Base-by-base conservation (phyloP, 1,284 basidiomycete genomes). In the Boletus sp. region DNA sequence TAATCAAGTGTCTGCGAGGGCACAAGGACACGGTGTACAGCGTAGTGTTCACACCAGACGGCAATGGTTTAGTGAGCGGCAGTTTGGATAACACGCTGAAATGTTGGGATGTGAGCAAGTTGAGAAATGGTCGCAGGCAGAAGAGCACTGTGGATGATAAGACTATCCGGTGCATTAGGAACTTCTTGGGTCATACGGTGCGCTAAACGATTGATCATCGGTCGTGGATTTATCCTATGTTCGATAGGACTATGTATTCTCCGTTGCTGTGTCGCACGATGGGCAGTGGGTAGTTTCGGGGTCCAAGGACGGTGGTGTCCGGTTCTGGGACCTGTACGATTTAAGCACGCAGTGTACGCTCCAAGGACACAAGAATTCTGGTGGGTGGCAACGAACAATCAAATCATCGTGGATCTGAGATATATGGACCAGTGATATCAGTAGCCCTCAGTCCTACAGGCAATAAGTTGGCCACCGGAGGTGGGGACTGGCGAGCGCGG, bases 301-400 rank as follows among this genome's bases (percentile, higher is more conserved):
- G 19, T 92, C 89, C 16, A 94, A 94, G 66, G 93, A 96, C 67
- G 80, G 91, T 17, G 84, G 85, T 2, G 89, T 95, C 29, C 84
- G 89, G 64, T 88, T 93, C 64, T 95, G 91, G 91, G 88, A 94
- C 61, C 79, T 86, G 13, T 74, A 75, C 50, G 81, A 77, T 6
- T 87, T 82, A 2, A 78, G 82, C 54, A 78, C 86, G 35, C 90
- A 93, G 62, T 82, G 90, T 56, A 84, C 91, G 73, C 71, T 95
- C 7, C 89, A 92, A 66, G 91, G 91, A 2, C 91, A 94, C 69
- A 93, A 91, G 69, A 94, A 94, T 65, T 87, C 86, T 33, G 84
- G 77, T 83, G 46, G 22, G 64, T 53, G 34, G 45, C 35, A 36
- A 35, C 13, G 17, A 33, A 17, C 16, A 0, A 25, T 40, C 4